Conservation (phyloP, 148 eudicot genomes). For the Amaranthus hypochondriacus region DNA sequence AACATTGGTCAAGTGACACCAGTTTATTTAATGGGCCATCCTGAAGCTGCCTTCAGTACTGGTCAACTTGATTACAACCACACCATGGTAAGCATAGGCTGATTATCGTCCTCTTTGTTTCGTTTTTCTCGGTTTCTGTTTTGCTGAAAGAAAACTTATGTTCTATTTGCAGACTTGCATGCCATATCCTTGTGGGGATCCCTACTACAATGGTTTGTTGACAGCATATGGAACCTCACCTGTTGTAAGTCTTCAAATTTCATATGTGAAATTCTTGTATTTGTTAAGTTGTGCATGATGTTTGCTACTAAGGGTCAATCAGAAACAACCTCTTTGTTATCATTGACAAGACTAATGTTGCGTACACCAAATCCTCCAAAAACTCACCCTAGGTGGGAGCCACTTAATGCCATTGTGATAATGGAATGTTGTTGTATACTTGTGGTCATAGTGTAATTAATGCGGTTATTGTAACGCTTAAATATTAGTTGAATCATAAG, state of each 20-base stretch:
- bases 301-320: too few relatives aligned
- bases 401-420: too few relatives aligned
- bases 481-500: too few relatives aligned
- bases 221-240: conserved; percentile 54
- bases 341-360: too few relatives aligned
- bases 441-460: too few relatives aligned
- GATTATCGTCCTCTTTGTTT: neutral
- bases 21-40: conserved; percentile 37
- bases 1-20: conserved; percentile 46
- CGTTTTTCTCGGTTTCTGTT: neutral
- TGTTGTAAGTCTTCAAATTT: conserved; percentile 38
- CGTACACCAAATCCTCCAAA: too few relatives aligned
- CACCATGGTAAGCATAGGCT: conserved; percentile 38
- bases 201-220: conserved; percentile 43
- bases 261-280: neutral
- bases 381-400: too few relatives aligned
- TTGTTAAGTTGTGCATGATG: too few relatives aligned
- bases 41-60: conserved; percentile 30
- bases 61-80: conserved; percentile 45
- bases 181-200: conserved; percentile 55
- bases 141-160: neutral
- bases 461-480: too few relatives aligned
- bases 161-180: conserved; percentile 34
- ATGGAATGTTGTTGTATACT: too few relatives aligned
- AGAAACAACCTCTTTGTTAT: too few relatives aligned